Base-by-base conservation (phyloP, 176 grass and related monocot species). In the Rhynchospora breviuscula region DNA sequence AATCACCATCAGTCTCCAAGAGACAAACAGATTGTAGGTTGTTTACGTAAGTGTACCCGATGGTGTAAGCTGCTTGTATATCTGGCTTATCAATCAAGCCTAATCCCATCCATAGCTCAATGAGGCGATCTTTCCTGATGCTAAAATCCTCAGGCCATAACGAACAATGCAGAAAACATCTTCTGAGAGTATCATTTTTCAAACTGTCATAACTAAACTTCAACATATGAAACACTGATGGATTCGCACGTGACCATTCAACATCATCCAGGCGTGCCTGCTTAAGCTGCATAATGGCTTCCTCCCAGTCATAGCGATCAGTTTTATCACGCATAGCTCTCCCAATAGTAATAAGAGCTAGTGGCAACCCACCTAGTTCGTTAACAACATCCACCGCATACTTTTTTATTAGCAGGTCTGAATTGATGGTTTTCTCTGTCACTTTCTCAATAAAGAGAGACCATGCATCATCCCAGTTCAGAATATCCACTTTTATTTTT, bases 91-190 rank as follows among this genome's bases (percentile, higher is more conserved):
- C 49, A 94, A 88, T 61, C 0, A 82, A 48, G 5, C 83, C 85
- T 17, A 92, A 85, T 13, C 94, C 94, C 17, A 90, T 65, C 91
- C 88, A 97, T 63, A 86, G 87, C 47, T 92, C 89, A 22, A 88
- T 85, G 43, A 97, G 91, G 35, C 94, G 88, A 29, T 89, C 67
- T 81, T 83, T 90, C 26, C 31, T 25, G 43, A 97, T 90, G 48
- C 0, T 76, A 21, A 81, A 83, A 53, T 90, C 86, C 90, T 92
- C 89, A 0, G 94, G 90, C 86, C 88, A 94, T 7, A 97, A 84
- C 21, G 90, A 87, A 19, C 86, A 80, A 64, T 63, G 82, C 54
- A 90, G 84, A 81, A 97, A 88, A 75, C 90, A 90, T 23, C 76
- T 51, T 63, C 63, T 82, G 35, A 40, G 35, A 40, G 64, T 51